Evolutionary conservation across 768 basidiomycete species (phyloP).

Genomic region (Russula foetens): DNA sequence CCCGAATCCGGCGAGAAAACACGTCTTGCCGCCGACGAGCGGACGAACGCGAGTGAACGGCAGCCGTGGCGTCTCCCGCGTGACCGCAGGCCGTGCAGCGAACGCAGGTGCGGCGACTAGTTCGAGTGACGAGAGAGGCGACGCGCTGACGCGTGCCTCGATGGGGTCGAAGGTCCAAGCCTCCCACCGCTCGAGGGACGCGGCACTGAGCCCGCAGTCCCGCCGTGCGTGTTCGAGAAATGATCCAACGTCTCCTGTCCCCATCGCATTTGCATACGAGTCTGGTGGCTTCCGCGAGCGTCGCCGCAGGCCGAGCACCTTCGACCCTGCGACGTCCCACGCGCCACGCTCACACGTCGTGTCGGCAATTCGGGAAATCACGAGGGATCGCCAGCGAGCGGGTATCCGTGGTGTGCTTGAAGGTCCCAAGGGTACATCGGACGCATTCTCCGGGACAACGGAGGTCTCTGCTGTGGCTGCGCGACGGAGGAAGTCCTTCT

Average conservation of each 20-base stretch:
- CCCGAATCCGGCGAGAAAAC: conserved; percentile 19
- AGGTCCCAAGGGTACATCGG: conserved; percentile 19
- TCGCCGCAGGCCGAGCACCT: conserved; percentile 62
- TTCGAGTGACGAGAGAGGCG: conserved; percentile 42
- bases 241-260: conserved; percentile 17
- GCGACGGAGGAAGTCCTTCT: conserved; percentile 51
- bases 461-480: conserved; percentile 38
- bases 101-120: neutral
- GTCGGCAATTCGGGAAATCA: conserved; percentile 45
- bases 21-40: conserved; percentile 14
- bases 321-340: conserved; percentile 57
- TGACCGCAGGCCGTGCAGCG: neutral
- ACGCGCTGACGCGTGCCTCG: conserved; percentile 39
- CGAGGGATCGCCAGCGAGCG: conserved; percentile 52
- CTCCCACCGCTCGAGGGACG: conserved; percentile 77
- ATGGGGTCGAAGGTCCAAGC: conserved; percentile 68
- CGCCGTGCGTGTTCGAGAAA: conserved; percentile 21
- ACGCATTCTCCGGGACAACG: conserved; percentile 37
- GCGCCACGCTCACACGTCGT: conserved; percentile 65
- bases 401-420: conserved; percentile 3
- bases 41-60: conserved; percentile 20
- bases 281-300: conserved; percentile 36
- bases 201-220: conserved; percentile 43
- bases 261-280: neutral
- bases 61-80: conserved; percentile 13